A percentile compares a stretch with the other conserved stretches of the same genome.
These are phyloP conservation scores for Colletotrichum gloeosporioides DNA, from an alignment of 2,329 filamentous ascomycete species.

Conservation along the genomic window DNA sequence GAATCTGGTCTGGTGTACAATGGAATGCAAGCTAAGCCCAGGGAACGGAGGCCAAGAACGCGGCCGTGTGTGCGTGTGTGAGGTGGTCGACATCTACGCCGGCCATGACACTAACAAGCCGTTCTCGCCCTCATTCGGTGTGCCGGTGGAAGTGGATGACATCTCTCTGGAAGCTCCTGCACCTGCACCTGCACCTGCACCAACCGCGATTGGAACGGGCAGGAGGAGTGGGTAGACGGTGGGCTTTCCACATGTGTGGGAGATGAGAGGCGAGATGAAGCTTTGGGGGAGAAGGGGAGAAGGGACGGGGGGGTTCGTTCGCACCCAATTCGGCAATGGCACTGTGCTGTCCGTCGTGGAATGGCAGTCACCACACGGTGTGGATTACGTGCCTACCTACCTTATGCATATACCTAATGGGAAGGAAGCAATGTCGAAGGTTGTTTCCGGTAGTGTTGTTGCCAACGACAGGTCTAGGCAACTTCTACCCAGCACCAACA, in stretches of 20 bases:
- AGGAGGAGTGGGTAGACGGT: background rate
- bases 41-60: background rate
- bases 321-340: background rate
- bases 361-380: background rate
- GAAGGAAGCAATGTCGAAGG: background rate
- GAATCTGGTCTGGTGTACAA: background rate
- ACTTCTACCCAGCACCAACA: background rate
- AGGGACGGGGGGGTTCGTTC: background rate
- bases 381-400: background rate
- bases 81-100: background rate
- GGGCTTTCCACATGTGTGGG: background rate
- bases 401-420: background rate
- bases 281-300: background rate
- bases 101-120: background rate
- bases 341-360: background rate
- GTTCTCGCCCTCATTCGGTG: background rate
- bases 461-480: background rate
- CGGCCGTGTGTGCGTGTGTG: background rate
- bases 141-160: background rate
- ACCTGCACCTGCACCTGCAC: background rate
- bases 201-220: background rate
- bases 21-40: background rate
- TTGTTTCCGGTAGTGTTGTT: background rate
- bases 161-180: background rate
- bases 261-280: slow-evolving; percentile 1